A percentile compares a stretch with the other conserved stretches of the same genome.
Evolutionary conservation across 23 red algal genomes (phyloP).

Genomic region (Gracilaria vermiculophylla): DNA sequence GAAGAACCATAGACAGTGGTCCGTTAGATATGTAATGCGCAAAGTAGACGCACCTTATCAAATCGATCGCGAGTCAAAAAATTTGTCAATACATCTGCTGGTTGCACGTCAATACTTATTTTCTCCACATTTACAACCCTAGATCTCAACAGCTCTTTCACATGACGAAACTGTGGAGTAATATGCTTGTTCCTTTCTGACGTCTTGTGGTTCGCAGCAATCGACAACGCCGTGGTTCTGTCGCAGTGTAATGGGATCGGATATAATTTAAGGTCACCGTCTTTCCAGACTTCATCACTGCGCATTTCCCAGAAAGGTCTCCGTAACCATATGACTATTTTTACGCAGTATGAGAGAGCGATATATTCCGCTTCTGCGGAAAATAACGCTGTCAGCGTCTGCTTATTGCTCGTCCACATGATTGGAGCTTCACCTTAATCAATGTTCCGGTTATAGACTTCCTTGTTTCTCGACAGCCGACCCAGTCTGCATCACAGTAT

Average conservation of each 20-base stretch:
- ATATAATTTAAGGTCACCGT: background rate
- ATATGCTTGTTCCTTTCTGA: slow-evolving; percentile 32
- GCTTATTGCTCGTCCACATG: slow-evolving; percentile 13
- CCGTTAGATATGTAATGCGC: too few species aligned
- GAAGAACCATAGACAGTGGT: too few species aligned
- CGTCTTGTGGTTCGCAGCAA: background rate
- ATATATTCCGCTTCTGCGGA: slow-evolving; percentile 51
- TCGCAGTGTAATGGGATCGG: background rate
- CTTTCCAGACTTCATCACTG: background rate
- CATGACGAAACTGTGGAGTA: background rate
- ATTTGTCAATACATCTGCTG: background rate
- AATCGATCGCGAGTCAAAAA: too few species aligned
- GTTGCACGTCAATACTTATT: background rate
- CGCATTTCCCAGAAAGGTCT: background rate
- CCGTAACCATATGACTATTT: background rate
- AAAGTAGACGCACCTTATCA: too few species aligned
- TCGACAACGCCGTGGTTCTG: background rate
- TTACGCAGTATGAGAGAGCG: background rate
- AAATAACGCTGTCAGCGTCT: background rate
- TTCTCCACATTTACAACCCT: background rate
- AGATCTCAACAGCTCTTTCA: background rate
- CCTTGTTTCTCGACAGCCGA: background rate
- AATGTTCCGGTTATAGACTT: background rate
- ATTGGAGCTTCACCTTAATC: background rate
- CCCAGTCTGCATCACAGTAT: slow-evolving; percentile 46